phyloP scores from a whole-genome alignment of 1,284 basidiomycete genomes.

The Baeospora myosura region DNA sequence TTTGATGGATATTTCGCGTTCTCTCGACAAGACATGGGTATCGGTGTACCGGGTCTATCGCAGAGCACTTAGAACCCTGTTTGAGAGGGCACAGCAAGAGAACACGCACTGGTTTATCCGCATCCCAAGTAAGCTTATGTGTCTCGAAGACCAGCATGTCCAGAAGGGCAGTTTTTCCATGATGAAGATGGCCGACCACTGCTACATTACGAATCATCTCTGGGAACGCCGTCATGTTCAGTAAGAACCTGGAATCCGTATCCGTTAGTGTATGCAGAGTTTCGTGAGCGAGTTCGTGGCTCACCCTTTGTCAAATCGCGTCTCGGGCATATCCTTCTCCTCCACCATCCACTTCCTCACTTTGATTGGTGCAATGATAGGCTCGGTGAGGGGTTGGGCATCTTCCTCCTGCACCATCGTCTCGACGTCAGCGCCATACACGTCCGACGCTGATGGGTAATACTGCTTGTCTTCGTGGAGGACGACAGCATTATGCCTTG shows the following conservation, averaged over 20 bases:
- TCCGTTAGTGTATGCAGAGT: slow-evolving; percentile 1
- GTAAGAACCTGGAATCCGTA: slow-evolving; percentile 64
- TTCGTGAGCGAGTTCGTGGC: slow-evolving; percentile 19
- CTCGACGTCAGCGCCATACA: slow-evolving; percentile 93
- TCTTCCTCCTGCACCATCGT: slow-evolving; percentile 98
- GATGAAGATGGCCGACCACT: slow-evolving; percentile 92
- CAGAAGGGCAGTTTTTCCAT: slow-evolving; percentile 94
- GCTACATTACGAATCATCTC: slow-evolving; percentile 95
- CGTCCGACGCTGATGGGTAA: slow-evolving; percentile 87
- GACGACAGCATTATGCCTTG: slow-evolving; percentile 78
- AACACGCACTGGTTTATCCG: slow-evolving; percentile 77
- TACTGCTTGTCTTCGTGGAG: slow-evolving; percentile 98
- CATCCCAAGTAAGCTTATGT: slow-evolving; percentile 90
- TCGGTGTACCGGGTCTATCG: slow-evolving; percentile 86
- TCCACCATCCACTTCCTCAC: slow-evolving; percentile 87
- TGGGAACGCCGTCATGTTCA: slow-evolving; percentile 88
- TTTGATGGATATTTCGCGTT: slow-evolving; percentile 92
- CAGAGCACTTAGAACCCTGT: slow-evolving; percentile 12
- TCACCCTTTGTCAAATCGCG: slow-evolving; percentile 89
- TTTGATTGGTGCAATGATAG: slow-evolving; percentile 94
- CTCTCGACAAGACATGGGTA: slow-evolving; percentile 83
- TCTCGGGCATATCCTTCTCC: slow-evolving; percentile 90
- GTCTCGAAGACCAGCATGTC: slow-evolving; percentile 98
- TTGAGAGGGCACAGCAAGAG: slow-evolving; percentile 9
- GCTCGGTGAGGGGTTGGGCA: slow-evolving; percentile 89